Evolutionary conservation across 2,329 filamentous ascomycete genomes (phyloP).

Genomic region (Fusarium oligoseptatum): DNA sequence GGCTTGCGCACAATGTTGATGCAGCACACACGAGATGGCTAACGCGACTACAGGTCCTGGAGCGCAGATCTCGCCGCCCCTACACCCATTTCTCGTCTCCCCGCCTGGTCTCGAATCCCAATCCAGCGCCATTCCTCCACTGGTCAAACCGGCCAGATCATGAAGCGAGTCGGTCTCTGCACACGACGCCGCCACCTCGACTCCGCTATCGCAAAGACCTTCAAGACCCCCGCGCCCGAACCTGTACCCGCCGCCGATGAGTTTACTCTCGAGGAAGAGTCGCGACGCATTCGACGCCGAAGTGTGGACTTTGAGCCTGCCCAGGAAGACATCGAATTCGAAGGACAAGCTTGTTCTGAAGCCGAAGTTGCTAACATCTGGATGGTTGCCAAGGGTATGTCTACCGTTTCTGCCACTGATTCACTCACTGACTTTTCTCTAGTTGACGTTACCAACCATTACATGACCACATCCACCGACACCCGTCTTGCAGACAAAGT

Average conservation of each 20-base stretch:
- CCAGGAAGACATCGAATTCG: constrained; percentile 6
- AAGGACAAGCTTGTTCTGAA: constrained; percentile 13
- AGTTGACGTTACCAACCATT: constrained; percentile 48
- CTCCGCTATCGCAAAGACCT: neutral
- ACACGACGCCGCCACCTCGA: neutral
- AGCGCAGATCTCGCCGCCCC: constrained; percentile 35
- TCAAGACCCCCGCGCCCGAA: neutral
- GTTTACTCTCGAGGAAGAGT: constrained; percentile 15
- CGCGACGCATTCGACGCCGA: constrained; percentile 27
- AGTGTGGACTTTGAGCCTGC: neutral
- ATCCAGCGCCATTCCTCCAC: constrained; percentile 44
- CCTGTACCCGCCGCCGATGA: constrained; percentile 10
- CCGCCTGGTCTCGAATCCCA: constrained; percentile 51
- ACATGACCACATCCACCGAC: constrained; percentile 30
- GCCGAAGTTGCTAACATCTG: constrained; percentile 24
- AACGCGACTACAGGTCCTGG: constrained; percentile 42
- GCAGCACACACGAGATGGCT: constrained; percentile 9
- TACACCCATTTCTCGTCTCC: constrained; percentile 37
- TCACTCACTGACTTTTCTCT: constrained; percentile 27
- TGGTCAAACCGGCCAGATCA: constrained; percentile 45
- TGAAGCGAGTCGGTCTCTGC: constrained; percentile 50
- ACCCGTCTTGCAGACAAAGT: constrained; percentile 22
- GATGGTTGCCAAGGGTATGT: constrained; percentile 51
- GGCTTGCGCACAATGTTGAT: constrained; percentile 1
- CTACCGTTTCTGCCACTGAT: neutral